Percentiles rank a stretch among this genome's conserved stretches.
Conservation (phyloP, 768 basidiomycete species). For the Russula sp. region DNA sequence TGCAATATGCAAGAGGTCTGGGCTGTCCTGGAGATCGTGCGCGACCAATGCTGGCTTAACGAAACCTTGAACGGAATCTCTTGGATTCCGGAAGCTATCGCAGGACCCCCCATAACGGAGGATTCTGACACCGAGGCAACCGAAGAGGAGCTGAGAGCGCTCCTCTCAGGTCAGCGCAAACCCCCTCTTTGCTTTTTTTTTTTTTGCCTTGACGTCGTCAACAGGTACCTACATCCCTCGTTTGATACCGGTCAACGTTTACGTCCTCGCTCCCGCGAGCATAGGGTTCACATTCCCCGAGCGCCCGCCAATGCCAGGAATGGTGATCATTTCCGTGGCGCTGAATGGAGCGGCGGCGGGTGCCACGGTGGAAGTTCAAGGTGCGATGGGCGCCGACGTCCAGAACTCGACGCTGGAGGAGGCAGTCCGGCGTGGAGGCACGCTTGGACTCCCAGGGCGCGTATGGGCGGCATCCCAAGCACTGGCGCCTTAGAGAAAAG, state of each 20-base stretch:
- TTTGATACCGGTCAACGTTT: conserved; percentile 69
- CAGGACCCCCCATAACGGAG: conserved; percentile 25
- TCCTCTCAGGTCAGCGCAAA: conserved; percentile 48
- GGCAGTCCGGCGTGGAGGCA: conserved; percentile 62
- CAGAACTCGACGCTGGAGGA: conserved; percentile 57
- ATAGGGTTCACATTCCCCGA: conserved; percentile 62
- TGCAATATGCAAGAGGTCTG: conserved; percentile 66
- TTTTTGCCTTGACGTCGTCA: too few species aligned
- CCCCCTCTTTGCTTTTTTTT: conserved; percentile 4
- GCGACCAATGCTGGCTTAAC: conserved; percentile 82
- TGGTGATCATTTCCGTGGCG: conserved; percentile 55
- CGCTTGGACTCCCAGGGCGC: conserved; percentile 59
- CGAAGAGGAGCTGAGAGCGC: conserved; percentile 52
- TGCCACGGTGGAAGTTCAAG: conserved; percentile 48
- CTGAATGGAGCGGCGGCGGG: conserved; percentile 55
- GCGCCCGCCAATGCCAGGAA: conserved; percentile 53
- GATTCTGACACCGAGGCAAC: conserved; percentile 31
- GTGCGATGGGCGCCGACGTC: conserved; percentile 42
- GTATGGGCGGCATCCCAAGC: conserved; percentile 38
- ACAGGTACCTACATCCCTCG: conserved; percentile 49
- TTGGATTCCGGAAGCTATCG: conserved; percentile 52
- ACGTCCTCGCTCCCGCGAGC: conserved; percentile 39
- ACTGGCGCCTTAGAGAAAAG: conserved; percentile 9
- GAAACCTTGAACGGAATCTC: conserved; percentile 52
- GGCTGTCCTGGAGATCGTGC: conserved; percentile 72